A percentile compares a stretch with the other conserved stretches of the same genome.
phyloP scores from a whole-genome alignment of 169 alveolate species.

The Toxoplasma gondii region DNA sequence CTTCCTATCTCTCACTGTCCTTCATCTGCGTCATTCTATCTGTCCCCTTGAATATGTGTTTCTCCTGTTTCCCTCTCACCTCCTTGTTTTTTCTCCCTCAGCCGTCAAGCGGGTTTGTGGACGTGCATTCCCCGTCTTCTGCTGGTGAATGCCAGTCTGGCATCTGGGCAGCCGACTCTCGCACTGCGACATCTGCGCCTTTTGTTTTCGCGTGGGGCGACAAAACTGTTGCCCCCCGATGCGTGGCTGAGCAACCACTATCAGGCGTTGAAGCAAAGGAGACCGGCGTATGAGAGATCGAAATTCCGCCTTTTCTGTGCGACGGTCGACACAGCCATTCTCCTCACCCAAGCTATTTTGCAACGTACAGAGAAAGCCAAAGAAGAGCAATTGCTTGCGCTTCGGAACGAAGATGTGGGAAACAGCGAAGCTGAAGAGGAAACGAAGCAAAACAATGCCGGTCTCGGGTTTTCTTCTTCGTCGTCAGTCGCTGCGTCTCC shows the following conservation, averaged over 20 bases:
- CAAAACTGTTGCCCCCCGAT: constrained; percentile 54
- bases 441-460: not conserved
- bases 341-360: constrained; percentile 48
- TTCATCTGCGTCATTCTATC: not conserved
- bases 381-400: constrained; percentile 21
- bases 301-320: constrained; percentile 31
- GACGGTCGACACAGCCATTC: constrained; percentile 13
- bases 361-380: constrained; percentile 35
- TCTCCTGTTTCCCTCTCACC: not conserved
- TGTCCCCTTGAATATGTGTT: not conserved
- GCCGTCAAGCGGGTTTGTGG: constrained; percentile 65
- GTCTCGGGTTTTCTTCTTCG: too few species aligned
- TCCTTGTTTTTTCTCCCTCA: not conserved
- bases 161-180: constrained; percentile 48
- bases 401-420: constrained; percentile 28
- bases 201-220: constrained; percentile 54
- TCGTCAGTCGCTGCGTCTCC: not conserved
- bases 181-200: constrained; percentile 56
- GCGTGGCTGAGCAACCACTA: constrained; percentile 63
- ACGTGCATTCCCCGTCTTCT: constrained; percentile 51
- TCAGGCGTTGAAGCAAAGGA: constrained; percentile 54
- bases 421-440: not conserved
- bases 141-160: constrained; percentile 31
- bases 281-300: constrained; percentile 45
- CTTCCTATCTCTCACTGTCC: too few species aligned